These are phyloP conservation scores for Meredithiella fracta DNA, from an alignment of 2,329 filamentous ascomycete genomes.

Conservation along the genomic window DNA sequence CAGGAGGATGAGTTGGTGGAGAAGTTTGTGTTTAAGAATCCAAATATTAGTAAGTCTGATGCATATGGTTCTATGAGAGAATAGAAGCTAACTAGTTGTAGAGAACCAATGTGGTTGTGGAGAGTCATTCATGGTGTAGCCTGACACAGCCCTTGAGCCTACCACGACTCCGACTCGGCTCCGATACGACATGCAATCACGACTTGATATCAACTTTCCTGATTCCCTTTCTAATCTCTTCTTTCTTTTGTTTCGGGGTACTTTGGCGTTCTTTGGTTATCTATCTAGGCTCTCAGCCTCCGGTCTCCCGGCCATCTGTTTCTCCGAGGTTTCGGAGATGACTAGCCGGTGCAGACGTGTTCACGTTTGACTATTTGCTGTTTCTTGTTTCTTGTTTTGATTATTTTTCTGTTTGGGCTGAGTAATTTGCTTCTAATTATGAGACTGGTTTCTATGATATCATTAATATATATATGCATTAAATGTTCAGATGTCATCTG, in stretches of 20 bases:
- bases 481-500: no score
- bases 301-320: neutral
- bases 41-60: slow-evolving; percentile 81
- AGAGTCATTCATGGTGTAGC: slow-evolving; percentile 78
- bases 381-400: no score
- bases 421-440: no score
- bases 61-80: no score
- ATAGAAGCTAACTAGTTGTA: slow-evolving; percentile 29
- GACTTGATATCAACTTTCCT: neutral
- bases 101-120: slow-evolving; percentile 93
- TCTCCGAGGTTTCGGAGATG: neutral
- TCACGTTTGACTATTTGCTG: no score
- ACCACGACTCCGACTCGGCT: no score
- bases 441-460: no score
- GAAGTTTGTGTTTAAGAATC: slow-evolving; percentile 87
- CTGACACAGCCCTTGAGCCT: neutral
- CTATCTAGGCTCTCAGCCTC: neutral
- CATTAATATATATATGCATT: no score
- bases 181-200: neutral
- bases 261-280: neutral
- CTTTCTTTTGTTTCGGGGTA: neutral
- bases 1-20: slow-evolving; percentile 86
- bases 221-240: neutral
- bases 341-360: neutral
- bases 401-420: no score